These are phyloP conservation scores for Yamadazyma trypodendri DNA, from an alignment of 1,139 yeast species.

Conservation along the genomic window DNA sequence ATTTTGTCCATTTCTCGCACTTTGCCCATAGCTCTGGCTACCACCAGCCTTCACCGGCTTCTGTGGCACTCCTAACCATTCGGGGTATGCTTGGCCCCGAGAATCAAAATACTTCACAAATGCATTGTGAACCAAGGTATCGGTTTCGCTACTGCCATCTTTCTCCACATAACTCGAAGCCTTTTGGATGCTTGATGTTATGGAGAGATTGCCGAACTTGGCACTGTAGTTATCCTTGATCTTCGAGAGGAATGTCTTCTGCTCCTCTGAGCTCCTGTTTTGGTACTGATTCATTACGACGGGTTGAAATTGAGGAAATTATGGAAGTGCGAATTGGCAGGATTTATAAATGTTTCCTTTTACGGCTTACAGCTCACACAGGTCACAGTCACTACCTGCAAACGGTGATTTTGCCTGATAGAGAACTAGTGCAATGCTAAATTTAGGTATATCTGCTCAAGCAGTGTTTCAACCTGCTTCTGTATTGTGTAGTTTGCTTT, in stretches of 20 bases:
- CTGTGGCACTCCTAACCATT: slow-evolving; percentile 41
- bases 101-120: slow-evolving; percentile 41
- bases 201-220: slow-evolving; percentile 36
- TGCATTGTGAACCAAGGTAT: slow-evolving; percentile 46
- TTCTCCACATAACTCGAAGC: slow-evolving; percentile 28
- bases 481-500: too few relatives aligned
- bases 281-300: slow-evolving; percentile 11
- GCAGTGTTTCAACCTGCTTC: too few relatives aligned
- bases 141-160: slow-evolving; percentile 40
- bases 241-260: slow-evolving; percentile 31
- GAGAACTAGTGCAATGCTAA: too few relatives aligned
- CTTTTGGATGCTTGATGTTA: slow-evolving; percentile 21
- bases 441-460: too few relatives aligned
- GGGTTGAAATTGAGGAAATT: background rate
- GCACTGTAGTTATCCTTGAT: slow-evolving; percentile 37
- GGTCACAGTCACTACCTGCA: too few relatives aligned
- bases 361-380: too few relatives aligned
- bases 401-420: too few relatives aligned
- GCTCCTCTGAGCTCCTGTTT: slow-evolving; percentile 17
- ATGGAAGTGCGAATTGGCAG: background rate
- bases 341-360: too few relatives aligned
- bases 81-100: slow-evolving; percentile 38
- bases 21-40: slow-evolving; percentile 2
- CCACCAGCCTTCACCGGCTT: slow-evolving; percentile 1
- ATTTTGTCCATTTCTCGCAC: background rate